Base-by-base conservation (phyloP, 345 rosid species). In the Luvunga scandens region DNA sequence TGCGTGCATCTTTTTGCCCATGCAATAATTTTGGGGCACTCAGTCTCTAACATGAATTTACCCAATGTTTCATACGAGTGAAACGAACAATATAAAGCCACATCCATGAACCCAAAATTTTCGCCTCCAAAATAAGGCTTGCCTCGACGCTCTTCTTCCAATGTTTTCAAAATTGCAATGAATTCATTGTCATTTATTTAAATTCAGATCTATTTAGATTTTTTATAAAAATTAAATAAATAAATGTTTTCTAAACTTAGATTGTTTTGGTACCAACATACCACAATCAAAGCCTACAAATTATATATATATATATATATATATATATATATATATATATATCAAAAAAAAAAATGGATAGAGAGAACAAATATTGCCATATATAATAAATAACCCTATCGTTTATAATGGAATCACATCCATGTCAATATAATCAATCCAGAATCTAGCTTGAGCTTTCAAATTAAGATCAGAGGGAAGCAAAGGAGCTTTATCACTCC, bases 41-140 rank as follows among this genome's bases (percentile, higher is more conserved):
- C 82, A 4, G 72, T 71, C 62, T 81, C 87, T 0, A 80, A 25
- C 57, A 71, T 80, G 71, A 88, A 86, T 19, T 81, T 82, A 0
- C 81, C 89, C 1, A 48, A 74, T 8, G 34, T 86, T 80, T 86
- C 87, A 34, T 31, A 73, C 0, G 85, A 36, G 25, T 71, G 61
- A 80, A 86, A 83, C 86, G 81, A 84, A 22, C 28, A 4, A 22
- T 39, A 68, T 30, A 81, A 42, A 13, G 70, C 42, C 0, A 81
- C 36, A 63, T 80, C 89, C 14, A 83, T 72, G 36, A 22, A 83
- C 30, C 88, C 87, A 25, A 86, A 66, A 2, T 24, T 66, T 2
- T 84, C 79, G 4, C 85, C 87, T 7, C 80, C 82, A 10, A 81
- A 88, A 79, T 62, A 85, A 3, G 82, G 79, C 31, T 81, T 69